Evolutionary conservation across 371 early-diverging fungal genomes (phyloP), one percentile per base, ranked within the genome.

Genomic region (Mortierella sp.): DNA sequence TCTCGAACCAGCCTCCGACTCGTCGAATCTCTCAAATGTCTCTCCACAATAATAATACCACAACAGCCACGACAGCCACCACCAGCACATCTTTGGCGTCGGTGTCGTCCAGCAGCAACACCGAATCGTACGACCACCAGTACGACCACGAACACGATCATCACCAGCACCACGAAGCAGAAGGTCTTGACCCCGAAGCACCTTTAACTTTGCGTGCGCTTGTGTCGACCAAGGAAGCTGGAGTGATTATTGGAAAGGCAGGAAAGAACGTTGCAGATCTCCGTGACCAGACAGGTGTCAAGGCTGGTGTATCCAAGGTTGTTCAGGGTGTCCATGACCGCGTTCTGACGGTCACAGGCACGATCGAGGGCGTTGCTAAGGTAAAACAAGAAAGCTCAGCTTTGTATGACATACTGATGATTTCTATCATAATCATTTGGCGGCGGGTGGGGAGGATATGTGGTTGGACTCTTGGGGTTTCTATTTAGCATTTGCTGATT

Each of bases 181-280:
- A 53, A 30, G 53, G 24, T 12, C 59, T 44, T 41, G 66, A 66
- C 32, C 42, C 58, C 19, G 65, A 50, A 17, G 52, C 59, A 8
- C 59, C 66, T 64, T 82, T 94, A 50, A 91, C 92, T n/a, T 80
- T 95, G 60, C 91, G 95, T 51, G 90, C 93, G n/a, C 84, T 95
- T n/a, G 90, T 95, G 14, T 86, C 91, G 23, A 90, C 94, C 71
- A 93, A 93, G 79, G 97, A 96, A 75, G 96, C 97, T 15, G 96
- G 93, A 64, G 90, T 95, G 47, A 91, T 97, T 58, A 97, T 97
- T 70, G 98, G 98, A 47, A 94, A 93, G 82, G 84, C 83, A 46
- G 98, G 98, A 34, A 88, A 86, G 61, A 94, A 43, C 43, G 43
- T 43, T 11, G 43, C 43, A 6, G 43, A 43, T 43, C 43, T 43